Evolutionary conservation across 495 filamentous ascomycete genomes (phyloP), one percentile per base, ranked within the genome.

Genomic region (Neurospora tetrasperma): DNA sequence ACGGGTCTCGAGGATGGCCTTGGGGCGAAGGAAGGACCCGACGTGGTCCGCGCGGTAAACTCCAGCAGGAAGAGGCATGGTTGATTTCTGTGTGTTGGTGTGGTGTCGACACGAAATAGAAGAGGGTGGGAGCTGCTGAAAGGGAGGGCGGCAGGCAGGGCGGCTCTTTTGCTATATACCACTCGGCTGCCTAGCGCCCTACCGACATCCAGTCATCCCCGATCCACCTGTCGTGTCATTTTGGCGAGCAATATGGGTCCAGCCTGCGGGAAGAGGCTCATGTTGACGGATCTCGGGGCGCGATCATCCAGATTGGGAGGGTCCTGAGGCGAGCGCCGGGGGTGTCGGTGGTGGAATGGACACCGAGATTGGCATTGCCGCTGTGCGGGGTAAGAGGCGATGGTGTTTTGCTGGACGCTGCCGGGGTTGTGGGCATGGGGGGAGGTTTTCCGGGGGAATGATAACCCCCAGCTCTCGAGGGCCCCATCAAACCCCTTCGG

Each of bases 11-110:
- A 85, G 80, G 62, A 85, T 76, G 7, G 75, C 73, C 69, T 80
- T 77, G 70, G 83, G 82, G 48, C 84, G 81, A 10, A 85, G 77
- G 70, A 85, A 81, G 42, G 82, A 84, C 72, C 84, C 83, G 77
- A 85, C 84, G 75, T 85, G 84, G 80, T 85, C 84, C 77, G 84
- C 82, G 74, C 83, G 83, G 75, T 84, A 85, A 75, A 85, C 82
- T 71, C 84, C 84, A 42, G 78, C 79, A 20, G 84, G 84, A 59
- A 85, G 82, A 76, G 81, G 78, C 84, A 85, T 85, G n/a, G 35
- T 62, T 72, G 44, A 23, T 38, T 20, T 69, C 18, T 69, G 42
- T 59, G 59, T 12, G 48, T 59, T 42, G 71, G n/a, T 41, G 40
- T 12, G 41, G 11, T 42, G 12, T 12, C 9, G 48, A 62, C 12